Percentiles rank a stretch among this genome's conserved stretches.
These are phyloP conservation scores for Acrodontium crateriforme DNA, from an alignment of 2,329 filamentous ascomycete species.

Conservation along the genomic window DNA sequence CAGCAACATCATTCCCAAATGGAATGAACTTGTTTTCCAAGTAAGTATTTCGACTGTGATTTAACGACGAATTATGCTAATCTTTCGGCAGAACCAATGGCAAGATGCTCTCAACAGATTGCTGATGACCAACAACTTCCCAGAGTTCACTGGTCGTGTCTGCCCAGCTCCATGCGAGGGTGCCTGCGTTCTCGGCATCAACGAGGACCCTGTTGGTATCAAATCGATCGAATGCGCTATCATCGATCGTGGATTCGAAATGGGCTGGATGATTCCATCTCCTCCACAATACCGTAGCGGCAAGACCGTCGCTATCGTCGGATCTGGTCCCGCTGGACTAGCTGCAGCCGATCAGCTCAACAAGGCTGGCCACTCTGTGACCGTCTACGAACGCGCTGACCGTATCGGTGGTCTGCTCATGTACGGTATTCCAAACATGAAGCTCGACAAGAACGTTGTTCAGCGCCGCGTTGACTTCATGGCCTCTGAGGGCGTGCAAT, in stretches of 20 bases:
- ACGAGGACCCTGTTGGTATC: slow-evolving; percentile 92
- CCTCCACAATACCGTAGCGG: slow-evolving; percentile 70
- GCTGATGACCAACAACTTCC: slow-evolving; percentile 96
- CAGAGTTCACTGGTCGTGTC: slow-evolving; percentile 92
- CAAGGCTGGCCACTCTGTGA: slow-evolving; percentile 76
- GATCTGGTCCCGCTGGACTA: slow-evolving; percentile 83
- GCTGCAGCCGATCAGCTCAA: slow-evolving; percentile 89
- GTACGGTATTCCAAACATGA: slow-evolving; percentile 99
- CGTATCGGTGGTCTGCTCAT: slow-evolving; percentile 84
- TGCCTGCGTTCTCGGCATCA: slow-evolving; percentile 90
- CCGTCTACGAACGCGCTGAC: slow-evolving; percentile 85
- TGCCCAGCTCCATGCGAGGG: slow-evolving; percentile 95
- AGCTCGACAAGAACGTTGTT: slow-evolving; percentile 94
- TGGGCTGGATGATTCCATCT: slow-evolving; percentile 89
- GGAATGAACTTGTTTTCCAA: slow-evolving; percentile 67
- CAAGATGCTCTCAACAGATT: slow-evolving; percentile 80
- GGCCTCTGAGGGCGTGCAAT: slow-evolving; percentile 73
- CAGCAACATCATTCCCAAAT: slow-evolving; percentile 94
- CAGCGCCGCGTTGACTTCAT: slow-evolving; percentile 93
- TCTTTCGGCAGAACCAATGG: slow-evolving; percentile 53
- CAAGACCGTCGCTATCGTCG: slow-evolving; percentile 79
- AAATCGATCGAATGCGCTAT: slow-evolving; percentile 98
- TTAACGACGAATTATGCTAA: background rate
- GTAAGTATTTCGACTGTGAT: background rate
- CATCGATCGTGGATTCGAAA: slow-evolving; percentile 93